These are phyloP conservation scores for Fusarium sublunatum DNA, from an alignment of 2,329 filamentous ascomycete species.

Conservation along the genomic window DNA sequence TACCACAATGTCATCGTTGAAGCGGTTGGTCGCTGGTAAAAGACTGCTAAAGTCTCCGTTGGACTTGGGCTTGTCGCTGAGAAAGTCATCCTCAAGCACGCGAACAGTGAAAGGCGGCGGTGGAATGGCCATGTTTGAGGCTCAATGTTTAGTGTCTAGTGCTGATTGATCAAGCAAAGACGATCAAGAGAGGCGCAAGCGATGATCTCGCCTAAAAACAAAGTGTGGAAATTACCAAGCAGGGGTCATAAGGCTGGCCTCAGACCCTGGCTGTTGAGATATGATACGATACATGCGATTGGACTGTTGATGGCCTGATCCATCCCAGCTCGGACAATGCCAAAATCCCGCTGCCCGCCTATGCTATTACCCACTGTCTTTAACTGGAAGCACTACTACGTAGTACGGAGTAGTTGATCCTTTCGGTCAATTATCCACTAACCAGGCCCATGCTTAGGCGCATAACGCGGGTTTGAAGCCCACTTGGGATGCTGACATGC, in stretches of 20 bases:
- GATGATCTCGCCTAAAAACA: not conserved
- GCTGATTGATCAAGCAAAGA: not conserved
- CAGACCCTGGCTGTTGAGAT: not conserved
- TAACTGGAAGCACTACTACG: not conserved
- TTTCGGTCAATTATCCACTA: slow-evolving; percentile 7
- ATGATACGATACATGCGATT: slow-evolving; percentile 8
- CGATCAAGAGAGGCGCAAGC: not conserved
- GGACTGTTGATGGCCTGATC: not conserved
- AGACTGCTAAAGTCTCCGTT: slow-evolving; percentile 12
- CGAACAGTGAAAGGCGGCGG: slow-evolving; percentile 26
- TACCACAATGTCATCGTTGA: slow-evolving; percentile 30
- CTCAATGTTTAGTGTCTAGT: not conserved
- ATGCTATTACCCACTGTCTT: not conserved
- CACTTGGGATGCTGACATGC: not conserved
- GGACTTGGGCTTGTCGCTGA: not conserved
- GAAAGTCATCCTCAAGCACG: slow-evolving; percentile 13
- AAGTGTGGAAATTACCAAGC: slow-evolving; percentile 27
- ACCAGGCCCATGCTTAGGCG: not conserved
- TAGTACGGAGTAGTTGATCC: not conserved
- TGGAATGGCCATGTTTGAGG: slow-evolving; percentile 18
- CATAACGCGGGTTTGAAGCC: not conserved
- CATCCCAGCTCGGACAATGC: not conserved
- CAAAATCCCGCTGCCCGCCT: not conserved
- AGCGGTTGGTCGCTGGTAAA: slow-evolving; percentile 27
- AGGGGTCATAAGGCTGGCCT: slow-evolving; percentile 29